Evolutionary conservation across 73 alveolate genomes (phyloP).

Genomic region (Diophrys appendiculata): DNA sequence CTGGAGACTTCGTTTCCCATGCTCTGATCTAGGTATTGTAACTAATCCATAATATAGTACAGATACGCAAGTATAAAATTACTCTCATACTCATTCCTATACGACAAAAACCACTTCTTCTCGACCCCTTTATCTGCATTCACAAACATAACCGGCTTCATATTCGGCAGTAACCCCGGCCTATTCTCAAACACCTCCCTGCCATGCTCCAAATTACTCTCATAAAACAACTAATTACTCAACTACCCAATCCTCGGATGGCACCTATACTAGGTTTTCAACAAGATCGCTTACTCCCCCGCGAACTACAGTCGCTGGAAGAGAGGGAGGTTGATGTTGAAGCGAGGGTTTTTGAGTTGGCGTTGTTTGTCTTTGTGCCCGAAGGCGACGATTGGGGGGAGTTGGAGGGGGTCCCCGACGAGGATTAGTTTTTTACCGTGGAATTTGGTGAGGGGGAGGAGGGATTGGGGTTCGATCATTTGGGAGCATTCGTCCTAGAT

Average conservation of each 20-base stretch:
- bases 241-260: slow-evolving; percentile 67
- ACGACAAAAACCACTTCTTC: slow-evolving; percentile 35
- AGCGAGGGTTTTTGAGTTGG: neutral
- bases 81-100: slow-evolving; percentile 61
- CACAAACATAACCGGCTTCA: slow-evolving; percentile 60
- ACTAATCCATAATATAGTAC: slow-evolving; percentile 8
- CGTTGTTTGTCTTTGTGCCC: slow-evolving; percentile 29
- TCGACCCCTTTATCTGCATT: slow-evolving; percentile 62
- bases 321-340: slow-evolving; percentile 41
- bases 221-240: slow-evolving; percentile 60
- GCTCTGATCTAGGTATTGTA: neutral
- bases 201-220: slow-evolving; percentile 49
- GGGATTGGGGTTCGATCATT: slow-evolving; percentile 61
- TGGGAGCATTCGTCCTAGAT: slow-evolving; percentile 67
- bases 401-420: slow-evolving; percentile 69
- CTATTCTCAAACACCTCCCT: slow-evolving; percentile 42
- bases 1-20: slow-evolving; percentile 17
- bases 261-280: slow-evolving; percentile 64
- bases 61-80: slow-evolving; percentile 52
- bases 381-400: slow-evolving; percentile 62
- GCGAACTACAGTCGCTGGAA: slow-evolving; percentile 50
- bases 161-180: slow-evolving; percentile 32
- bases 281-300: slow-evolving; percentile 28
- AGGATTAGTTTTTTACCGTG: slow-evolving; percentile 53
- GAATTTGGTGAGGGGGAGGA: slow-evolving; percentile 57